Percentiles rank a stretch among this genome's conserved stretches.
These are phyloP conservation scores for Gnetum montanum DNA, from an alignment of 75 land plant genomes.

Conservation along the genomic window DNA sequence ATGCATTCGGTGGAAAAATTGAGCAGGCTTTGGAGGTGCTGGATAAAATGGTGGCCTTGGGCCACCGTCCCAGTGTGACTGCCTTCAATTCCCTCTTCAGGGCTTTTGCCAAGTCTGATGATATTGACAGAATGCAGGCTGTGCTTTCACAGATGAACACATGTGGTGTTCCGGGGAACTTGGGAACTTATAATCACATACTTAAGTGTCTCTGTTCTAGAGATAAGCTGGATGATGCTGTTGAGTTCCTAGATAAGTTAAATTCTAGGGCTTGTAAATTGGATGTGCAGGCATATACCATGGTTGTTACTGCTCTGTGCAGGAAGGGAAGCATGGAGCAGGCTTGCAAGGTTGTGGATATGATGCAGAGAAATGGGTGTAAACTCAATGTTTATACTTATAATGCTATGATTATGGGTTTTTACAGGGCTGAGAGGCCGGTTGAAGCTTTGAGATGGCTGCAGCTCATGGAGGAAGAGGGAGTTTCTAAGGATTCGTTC, in stretches of 20 bases:
- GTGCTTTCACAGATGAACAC: background rate
- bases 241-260: slow-evolving; percentile 7
- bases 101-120: background rate
- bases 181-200: slow-evolving; percentile 6
- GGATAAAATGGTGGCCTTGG: background rate
- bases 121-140: background rate
- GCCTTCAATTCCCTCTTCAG: slow-evolving; percentile 3
- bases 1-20: background rate
- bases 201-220: slow-evolving; percentile 6
- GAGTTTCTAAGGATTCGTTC: slow-evolving; percentile 11
- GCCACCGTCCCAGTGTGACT: background rate
- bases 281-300: slow-evolving; percentile 16
- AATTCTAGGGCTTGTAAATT: background rate
- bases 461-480: slow-evolving; percentile 10
- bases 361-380: slow-evolving; percentile 11
- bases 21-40: background rate
- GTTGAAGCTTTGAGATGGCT: slow-evolving; percentile 7
- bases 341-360: slow-evolving; percentile 8
- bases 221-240: slow-evolving; percentile 7
- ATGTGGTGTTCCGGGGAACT: background rate
- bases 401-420: slow-evolving; percentile 10
- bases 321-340: slow-evolving; percentile 9
- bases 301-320: slow-evolving; percentile 9
- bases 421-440: slow-evolving; percentile 5
- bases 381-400: slow-evolving; percentile 17